phyloP scores from a whole-genome alignment of 2,329 filamentous ascomycete species.

The Alternaria ventricosa region DNA sequence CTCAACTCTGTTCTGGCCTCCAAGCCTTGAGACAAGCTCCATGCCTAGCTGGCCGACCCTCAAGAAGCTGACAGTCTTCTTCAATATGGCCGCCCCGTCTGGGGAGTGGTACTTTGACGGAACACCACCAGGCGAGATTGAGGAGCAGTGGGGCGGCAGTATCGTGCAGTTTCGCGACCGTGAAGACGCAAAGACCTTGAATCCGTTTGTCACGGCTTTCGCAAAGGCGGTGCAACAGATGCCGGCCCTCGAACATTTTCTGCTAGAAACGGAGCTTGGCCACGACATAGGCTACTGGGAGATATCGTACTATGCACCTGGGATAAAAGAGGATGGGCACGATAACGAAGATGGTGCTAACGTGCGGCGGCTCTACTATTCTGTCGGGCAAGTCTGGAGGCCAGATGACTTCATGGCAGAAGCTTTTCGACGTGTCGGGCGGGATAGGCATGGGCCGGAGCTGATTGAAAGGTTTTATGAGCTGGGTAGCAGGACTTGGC shows the following conservation, averaged over 20 bases:
- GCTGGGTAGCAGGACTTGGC: background rate
- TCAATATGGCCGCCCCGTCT: slow-evolving; percentile 5
- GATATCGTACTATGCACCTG: slow-evolving; percentile 5
- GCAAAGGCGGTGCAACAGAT: slow-evolving; percentile 19
- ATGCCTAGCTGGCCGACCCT: no score
- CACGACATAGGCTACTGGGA: slow-evolving; percentile 1
- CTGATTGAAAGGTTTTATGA: slow-evolving; percentile 3
- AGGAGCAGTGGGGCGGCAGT: background rate
- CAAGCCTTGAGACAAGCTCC: no score
- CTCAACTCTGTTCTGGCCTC: no score
- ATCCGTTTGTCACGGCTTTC: slow-evolving; percentile 19
- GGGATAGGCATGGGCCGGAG: background rate
- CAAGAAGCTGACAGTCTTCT: background rate
- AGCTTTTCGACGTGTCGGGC: slow-evolving; percentile 1
- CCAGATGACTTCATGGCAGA: background rate
- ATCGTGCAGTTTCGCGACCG: slow-evolving; percentile 8
- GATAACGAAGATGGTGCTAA: background rate
- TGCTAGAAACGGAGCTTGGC: background rate
- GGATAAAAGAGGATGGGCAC: background rate
- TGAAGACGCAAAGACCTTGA: slow-evolving; percentile 12
- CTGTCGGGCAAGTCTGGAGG: slow-evolving; percentile 1
- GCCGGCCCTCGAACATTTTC: slow-evolving; percentile 11
- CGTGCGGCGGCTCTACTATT: slow-evolving; percentile 1
- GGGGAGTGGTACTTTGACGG: slow-evolving; percentile 18
- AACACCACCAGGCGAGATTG: background rate